Evolutionary conservation across 345 rosid genomes (phyloP).

Genomic region (Citrus sinensis): DVS_A1.0 CM039163.1:7196501-7197000

Average conservation of each 20-base stretch:
- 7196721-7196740: not conserved
- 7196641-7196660: not conserved
- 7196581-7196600: not conserved
- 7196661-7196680: not conserved
- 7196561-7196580: not conserved
- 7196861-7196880: too few relatives aligned
- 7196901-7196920: too few relatives aligned
- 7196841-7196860: too few relatives aligned
- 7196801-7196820: too few relatives aligned
- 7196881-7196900: too few relatives aligned
- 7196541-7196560: not conserved
- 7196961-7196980: too few relatives aligned
- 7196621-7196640: not conserved
- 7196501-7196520: not conserved
- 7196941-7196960: too few relatives aligned
- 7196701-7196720: not conserved
- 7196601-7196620: not conserved
- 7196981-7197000: fast-evolving
- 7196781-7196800: too few relatives aligned
- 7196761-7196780: too few relatives aligned
- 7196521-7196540: not conserved
- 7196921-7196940: fast-evolving
- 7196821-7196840: too few relatives aligned
- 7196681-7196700: not conserved
- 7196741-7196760: too few relatives aligned